Conservation (phyloP, 106 monocot species). For the Allium fistulosum region DNA sequence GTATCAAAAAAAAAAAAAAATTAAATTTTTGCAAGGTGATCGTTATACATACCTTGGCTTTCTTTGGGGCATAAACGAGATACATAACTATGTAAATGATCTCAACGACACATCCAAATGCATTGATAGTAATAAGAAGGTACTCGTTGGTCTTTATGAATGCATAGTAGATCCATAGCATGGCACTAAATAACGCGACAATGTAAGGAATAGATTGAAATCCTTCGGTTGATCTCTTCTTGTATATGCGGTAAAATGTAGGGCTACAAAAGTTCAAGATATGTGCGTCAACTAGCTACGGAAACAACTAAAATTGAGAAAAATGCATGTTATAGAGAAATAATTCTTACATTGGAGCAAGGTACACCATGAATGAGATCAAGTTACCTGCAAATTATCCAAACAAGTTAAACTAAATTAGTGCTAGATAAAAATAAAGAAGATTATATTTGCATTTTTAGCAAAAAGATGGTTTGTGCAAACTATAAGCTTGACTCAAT, state of each 20-base stretch:
- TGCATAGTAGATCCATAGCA: conserved; percentile 72
- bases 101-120: conserved; percentile 57
- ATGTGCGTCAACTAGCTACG: neutral
- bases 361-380: conserved; percentile 8
- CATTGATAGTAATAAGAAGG: conserved; percentile 76
- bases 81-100: conserved; percentile 50
- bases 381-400: conserved; percentile 7
- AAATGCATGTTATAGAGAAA: neutral
- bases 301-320: neutral
- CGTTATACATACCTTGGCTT: conserved; percentile 23
- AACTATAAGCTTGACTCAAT: neutral
- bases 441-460: neutral
- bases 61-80: conserved; percentile 39
- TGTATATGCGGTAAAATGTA: conserved; percentile 50
- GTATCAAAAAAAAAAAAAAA: neutral
- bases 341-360: conserved; percentile 7
- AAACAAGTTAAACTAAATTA: neutral
- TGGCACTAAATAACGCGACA: conserved; percentile 59
- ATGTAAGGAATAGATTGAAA: conserved; percentile 63
- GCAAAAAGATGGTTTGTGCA: too few species aligned
- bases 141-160: conserved; percentile 29
- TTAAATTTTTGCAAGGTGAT: conserved; percentile 9
- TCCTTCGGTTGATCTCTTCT: conserved; percentile 50
- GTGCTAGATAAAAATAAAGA: neutral
- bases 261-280: conserved; percentile 30